These are phyloP conservation scores for Melaleuca alternifolia DNA, from an alignment of 345 rosid species.

Conservation along the genomic window DNA sequence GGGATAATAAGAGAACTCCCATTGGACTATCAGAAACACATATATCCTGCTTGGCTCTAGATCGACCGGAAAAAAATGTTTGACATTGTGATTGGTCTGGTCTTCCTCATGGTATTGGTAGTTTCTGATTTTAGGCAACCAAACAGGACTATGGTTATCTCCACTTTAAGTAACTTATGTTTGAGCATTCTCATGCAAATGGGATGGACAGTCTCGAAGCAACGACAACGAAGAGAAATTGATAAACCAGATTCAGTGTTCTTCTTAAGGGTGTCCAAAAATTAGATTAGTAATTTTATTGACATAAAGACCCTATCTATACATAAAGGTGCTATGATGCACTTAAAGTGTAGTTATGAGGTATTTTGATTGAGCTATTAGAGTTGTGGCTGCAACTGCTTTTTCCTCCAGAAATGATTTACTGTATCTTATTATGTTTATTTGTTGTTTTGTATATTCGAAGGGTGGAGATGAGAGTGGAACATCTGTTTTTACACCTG, in stretches of 20 bases:
- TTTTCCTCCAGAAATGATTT: not conserved
- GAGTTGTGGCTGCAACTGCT: not conserved
- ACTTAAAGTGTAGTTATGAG: not conserved
- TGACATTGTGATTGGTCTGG: not conserved
- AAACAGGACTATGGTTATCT: not conserved
- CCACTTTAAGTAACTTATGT: not conserved
- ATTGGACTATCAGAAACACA: not conserved
- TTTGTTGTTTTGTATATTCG: constrained; percentile 12
- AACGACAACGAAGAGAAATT: not conserved
- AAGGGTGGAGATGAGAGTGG: constrained; percentile 45
- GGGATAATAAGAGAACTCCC: not conserved
- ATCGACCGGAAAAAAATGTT: not conserved
- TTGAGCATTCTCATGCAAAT: not conserved
- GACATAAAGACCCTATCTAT: not conserved
- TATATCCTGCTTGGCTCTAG: not conserved
- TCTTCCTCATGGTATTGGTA: not conserved
- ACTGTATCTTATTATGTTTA: not conserved
- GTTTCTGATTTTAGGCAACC: not conserved
- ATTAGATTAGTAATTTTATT: not conserved
- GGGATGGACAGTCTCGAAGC: not conserved
- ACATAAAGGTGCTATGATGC: not conserved
- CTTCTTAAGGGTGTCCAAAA: not conserved
- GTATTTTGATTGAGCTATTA: not conserved
- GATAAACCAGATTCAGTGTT: not conserved
- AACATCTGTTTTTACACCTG: constrained; percentile 30